Evolutionary conservation across 2,329 filamentous ascomycete genomes (phyloP).

Genomic region (Didymellaceae sp.): DNA sequence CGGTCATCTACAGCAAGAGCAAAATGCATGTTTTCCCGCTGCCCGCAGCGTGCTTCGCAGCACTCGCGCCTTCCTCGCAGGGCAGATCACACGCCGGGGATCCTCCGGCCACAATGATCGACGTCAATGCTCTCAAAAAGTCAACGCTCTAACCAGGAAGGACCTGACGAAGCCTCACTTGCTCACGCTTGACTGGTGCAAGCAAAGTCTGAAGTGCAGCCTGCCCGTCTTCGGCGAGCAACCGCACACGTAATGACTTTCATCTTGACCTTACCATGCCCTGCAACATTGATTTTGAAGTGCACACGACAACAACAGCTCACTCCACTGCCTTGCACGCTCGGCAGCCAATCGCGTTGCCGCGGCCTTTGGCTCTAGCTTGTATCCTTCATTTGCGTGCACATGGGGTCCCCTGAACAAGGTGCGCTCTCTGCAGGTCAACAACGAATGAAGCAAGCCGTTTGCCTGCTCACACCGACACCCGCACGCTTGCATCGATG

Average conservation of each 20-base stretch:
- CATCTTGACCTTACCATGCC: no score
- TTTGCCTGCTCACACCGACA: conserved; percentile 16
- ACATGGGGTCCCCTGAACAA: conserved; percentile 28
- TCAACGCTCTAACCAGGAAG: conserved; percentile 14
- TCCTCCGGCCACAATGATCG: conserved; percentile 20
- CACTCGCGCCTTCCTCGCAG: no score
- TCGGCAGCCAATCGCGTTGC: conserved; percentile 10
- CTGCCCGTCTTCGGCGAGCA: conserved; percentile 9
- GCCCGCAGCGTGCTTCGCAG: no score
- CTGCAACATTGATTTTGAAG: no score
- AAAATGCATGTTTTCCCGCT: no score
- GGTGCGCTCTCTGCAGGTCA: conserved; percentile 12
- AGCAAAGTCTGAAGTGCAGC: conserved; percentile 12
- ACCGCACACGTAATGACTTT: neutral
- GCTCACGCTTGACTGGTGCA: conserved; percentile 13
- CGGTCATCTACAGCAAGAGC: no score
- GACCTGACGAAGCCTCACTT: conserved; percentile 8
- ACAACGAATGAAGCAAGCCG: conserved; percentile 27
- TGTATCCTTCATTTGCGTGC: conserved; percentile 40
- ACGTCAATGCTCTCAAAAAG: conserved; percentile 8
- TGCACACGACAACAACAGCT: conserved; percentile 22
- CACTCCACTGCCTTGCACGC: conserved; percentile 2
- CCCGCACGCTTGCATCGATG: conserved; percentile 19
- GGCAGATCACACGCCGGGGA: conserved; percentile 22
- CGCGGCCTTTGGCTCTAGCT: conserved; percentile 27